Evolutionary conservation across 2,329 filamentous ascomycete species (phyloP).

Genomic region (Calonectria pseudoreteaudii): DNA sequence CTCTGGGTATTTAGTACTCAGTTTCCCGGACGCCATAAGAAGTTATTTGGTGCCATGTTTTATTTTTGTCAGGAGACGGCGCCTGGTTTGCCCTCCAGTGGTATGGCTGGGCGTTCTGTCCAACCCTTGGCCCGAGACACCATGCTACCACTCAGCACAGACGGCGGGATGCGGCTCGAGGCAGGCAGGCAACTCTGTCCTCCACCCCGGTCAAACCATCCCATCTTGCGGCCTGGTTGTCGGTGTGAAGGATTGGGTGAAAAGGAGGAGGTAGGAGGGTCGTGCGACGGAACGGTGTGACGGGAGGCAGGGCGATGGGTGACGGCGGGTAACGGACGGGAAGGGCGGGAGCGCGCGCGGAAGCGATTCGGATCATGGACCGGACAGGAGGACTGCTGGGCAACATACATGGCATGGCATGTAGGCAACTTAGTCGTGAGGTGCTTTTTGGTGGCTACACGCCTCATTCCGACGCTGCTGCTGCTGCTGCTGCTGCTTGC

Average conservation of each 20-base stretch:
- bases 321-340: conserved; percentile 5
- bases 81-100: neutral
- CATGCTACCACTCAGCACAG: conserved; percentile 7
- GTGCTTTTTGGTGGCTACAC: neutral
- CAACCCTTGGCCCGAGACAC: conserved; percentile 18
- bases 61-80: conserved; percentile 8
- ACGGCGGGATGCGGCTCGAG: conserved; percentile 13
- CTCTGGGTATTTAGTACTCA: conserved; percentile 1
- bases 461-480: neutral
- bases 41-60: conserved; percentile 1
- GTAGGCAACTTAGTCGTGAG: conserved; percentile 6
- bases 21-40: neutral
- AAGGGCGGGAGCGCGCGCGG: neutral
- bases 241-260: neutral
- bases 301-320: conserved; percentile 8
- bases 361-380: conserved; percentile 10
- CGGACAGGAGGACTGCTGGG: neutral
- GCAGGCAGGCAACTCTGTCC: neutral
- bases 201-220: neutral
- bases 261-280: neutral
- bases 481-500: neutral
- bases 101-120: neutral
- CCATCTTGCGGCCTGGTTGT: neutral
- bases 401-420: neutral
- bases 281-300: conserved; percentile 17